phyloP scores from a whole-genome alignment of 768 basidiomycete species.

The Lactarius evosmus region DNA sequence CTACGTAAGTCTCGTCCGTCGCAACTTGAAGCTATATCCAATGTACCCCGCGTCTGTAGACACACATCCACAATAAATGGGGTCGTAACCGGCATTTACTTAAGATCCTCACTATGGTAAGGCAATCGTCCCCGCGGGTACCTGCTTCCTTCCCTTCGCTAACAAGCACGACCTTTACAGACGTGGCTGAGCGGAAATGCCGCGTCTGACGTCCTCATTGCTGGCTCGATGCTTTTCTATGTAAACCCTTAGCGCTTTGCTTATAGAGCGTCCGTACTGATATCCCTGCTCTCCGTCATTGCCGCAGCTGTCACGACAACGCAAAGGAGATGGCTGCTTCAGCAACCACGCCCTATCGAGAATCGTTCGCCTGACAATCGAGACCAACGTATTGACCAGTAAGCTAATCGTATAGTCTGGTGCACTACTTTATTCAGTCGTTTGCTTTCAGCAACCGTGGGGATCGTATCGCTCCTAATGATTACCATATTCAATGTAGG shows the following conservation, averaged over 20 bases:
- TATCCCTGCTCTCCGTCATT: background rate
- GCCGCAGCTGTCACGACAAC: background rate
- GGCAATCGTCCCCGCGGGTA: background rate
- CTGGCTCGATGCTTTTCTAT: conserved; percentile 5
- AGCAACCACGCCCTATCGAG: conserved; percentile 19
- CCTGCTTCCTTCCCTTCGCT: background rate
- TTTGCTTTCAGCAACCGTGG: background rate
- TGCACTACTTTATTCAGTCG: background rate
- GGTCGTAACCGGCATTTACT: background rate
- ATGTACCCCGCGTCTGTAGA: background rate
- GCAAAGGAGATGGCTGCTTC: background rate
- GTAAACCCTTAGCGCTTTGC: background rate
- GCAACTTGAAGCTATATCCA: no score
- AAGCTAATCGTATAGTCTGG: background rate
- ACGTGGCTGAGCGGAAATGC: conserved; percentile 16
- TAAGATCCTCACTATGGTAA: conserved; percentile 2
- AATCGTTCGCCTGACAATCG: conserved; percentile 31
- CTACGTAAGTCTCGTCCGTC: background rate
- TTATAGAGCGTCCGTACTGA: background rate
- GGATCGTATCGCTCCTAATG: background rate
- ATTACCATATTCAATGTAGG: conserved; percentile 7
- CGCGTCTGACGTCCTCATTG: conserved; percentile 10
- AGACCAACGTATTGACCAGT: conserved; percentile 28
- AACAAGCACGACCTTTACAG: background rate
- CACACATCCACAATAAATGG: background rate